Evolutionary conservation across 139 green algal genomes (phyloP).

Genomic region (Protoeuglena noctilucae): DNA sequence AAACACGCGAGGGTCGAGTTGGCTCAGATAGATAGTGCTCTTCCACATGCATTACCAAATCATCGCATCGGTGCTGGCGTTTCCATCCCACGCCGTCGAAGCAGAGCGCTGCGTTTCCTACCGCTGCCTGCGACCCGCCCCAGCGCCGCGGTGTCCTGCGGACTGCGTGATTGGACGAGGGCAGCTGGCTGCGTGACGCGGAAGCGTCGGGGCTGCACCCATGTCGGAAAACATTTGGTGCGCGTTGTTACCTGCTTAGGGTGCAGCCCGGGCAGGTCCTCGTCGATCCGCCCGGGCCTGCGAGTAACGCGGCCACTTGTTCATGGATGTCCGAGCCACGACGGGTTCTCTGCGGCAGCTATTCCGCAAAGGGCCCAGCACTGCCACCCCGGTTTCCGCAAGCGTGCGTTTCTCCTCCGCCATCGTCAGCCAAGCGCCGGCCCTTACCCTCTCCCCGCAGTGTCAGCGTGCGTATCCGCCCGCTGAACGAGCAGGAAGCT

Average conservation of each 20-base stretch:
- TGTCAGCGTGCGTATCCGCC: conserved; percentile 63
- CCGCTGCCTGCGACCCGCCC: no score
- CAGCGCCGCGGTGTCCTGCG: no score
- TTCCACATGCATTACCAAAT: no score
- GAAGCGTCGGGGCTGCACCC: no score
- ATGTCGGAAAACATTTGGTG: not conserved
- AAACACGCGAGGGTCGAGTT: no score
- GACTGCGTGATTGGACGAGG: no score
- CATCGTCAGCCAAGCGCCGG: not conserved
- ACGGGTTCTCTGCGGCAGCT: not conserved
- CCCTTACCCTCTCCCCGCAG: conserved; percentile 25
- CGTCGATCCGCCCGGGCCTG: not conserved
- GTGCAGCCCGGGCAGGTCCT: not conserved
- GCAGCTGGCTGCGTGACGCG: no score
- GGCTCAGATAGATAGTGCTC: no score
- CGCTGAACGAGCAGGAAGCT: conserved; percentile 43
- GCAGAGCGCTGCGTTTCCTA: no score
- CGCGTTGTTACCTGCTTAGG: no score
- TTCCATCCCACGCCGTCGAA: no score
- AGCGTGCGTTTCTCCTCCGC: not conserved
- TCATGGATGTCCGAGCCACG: not conserved
- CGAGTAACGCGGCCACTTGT: not conserved
- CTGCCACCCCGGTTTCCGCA: not conserved
- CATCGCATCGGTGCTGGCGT: no score
- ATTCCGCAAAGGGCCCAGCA: not conserved